Evolutionary conservation across 1,284 basidiomycete genomes (phyloP).

Genomic region (Trametes sp.): DNA sequence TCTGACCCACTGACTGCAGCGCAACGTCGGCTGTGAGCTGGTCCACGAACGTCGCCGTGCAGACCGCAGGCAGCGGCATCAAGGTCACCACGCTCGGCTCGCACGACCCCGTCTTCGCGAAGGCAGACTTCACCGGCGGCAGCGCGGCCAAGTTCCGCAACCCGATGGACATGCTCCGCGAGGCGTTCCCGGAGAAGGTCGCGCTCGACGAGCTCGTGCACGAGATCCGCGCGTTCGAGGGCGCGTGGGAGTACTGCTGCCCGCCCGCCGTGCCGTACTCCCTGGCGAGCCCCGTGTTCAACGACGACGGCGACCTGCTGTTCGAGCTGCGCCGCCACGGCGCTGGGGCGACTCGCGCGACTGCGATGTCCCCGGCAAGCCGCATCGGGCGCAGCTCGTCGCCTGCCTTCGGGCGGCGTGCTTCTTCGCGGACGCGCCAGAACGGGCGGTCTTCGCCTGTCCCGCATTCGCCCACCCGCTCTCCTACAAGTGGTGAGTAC

Average conservation of each 20-base stretch:
- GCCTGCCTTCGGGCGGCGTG: conserved; percentile 4
- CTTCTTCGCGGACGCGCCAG: background rate
- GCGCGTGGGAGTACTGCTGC: conserved; percentile 41
- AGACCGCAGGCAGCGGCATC: conserved; percentile 30
- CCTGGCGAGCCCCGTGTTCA: conserved; percentile 44
- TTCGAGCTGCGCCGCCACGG: conserved; percentile 40
- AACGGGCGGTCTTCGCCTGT: conserved; percentile 1
- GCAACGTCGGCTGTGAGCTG: conserved; percentile 34
- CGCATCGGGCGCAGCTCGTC: background rate
- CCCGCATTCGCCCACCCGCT: conserved; percentile 4
- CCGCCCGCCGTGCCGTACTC: conserved; percentile 37
- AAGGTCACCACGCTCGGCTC: conserved; percentile 30
- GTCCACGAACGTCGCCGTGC: conserved; percentile 32
- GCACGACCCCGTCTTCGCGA: conserved; percentile 25
- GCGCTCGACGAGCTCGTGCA: conserved; percentile 35
- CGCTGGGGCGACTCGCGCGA: background rate
- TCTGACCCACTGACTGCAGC: too few relatives aligned
- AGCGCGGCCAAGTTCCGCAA: conserved; percentile 16
- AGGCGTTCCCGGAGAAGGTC: conserved; percentile 31
- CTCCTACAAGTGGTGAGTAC: background rate
- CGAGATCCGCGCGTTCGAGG: conserved; percentile 42
- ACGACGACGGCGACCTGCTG: conserved; percentile 41
- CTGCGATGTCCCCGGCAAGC: background rate
- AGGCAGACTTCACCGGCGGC: conserved; percentile 21
- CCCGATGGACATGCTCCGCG: conserved; percentile 27